Percentiles rank a stretch among this genome's conserved stretches.
Evolutionary conservation across 164 flowering plant genomes (phyloP).

Genomic region (Sextonia rubra): DNA sequence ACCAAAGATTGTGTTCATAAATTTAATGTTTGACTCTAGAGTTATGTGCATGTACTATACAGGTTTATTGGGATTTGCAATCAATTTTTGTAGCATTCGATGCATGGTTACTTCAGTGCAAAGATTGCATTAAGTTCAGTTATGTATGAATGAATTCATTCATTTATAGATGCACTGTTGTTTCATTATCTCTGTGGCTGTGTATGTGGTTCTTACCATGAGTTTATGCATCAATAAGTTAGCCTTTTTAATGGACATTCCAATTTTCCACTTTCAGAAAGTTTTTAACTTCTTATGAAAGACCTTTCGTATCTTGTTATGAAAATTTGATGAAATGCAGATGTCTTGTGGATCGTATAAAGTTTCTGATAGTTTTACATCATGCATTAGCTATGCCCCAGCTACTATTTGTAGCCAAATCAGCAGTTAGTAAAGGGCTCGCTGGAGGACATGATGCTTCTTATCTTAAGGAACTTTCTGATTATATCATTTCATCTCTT

Average conservation of each 20-base stretch:
- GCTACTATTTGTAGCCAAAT: conserved; percentile 65
- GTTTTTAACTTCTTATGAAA: background rate
- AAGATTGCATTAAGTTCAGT: background rate
- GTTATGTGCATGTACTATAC: background rate
- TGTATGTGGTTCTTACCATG: background rate
- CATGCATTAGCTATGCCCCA: conserved; percentile 66
- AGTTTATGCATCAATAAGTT: background rate
- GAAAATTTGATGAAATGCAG: background rate
- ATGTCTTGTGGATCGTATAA: background rate
- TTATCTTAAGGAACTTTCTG: conserved; percentile 66
- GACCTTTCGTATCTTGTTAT: background rate
- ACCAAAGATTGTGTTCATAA: too few relatives aligned
- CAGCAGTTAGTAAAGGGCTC: conserved; percentile 63
- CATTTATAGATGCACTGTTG: background rate
- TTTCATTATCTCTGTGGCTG: background rate
- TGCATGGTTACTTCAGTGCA: background rate
- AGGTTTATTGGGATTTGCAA: background rate
- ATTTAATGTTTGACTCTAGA: background rate
- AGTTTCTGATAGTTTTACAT: background rate
- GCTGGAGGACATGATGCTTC: conserved; percentile 61
- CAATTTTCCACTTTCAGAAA: background rate
- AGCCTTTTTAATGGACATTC: background rate
- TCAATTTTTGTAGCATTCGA: background rate
- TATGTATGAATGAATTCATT: background rate
- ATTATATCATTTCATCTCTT: conserved; percentile 58